Conservation (phyloP, 257 asterid species). For the Hygrophila difformis region DNA sequence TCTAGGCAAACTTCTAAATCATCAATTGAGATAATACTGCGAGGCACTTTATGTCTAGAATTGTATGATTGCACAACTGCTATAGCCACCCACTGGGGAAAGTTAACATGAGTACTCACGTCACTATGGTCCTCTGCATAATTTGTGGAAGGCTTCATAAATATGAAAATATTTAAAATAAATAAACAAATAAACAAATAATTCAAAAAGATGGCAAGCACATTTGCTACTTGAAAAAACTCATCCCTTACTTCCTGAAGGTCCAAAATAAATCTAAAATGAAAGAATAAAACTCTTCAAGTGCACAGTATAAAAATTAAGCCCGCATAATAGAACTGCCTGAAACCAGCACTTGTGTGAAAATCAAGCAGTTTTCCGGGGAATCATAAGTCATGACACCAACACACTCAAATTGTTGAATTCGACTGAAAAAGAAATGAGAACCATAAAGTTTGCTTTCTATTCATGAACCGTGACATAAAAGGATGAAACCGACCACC, state of each 20-base stretch:
- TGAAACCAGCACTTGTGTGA: not conserved
- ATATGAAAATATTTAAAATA: conserved; percentile 16
- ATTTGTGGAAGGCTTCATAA: not conserved
- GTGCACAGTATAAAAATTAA: not conserved
- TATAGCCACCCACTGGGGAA: conserved; percentile 75
- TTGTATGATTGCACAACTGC: conserved; percentile 89
- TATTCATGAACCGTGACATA: too few relatives aligned
- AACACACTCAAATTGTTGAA: not conserved
- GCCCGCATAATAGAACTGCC: not conserved
- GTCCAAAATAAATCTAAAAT: not conserved
- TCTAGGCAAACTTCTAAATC: conserved; percentile 76
- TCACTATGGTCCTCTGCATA: conserved; percentile 45
- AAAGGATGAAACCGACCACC: conserved; percentile 38
- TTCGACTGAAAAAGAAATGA: not conserved
- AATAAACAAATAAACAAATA: too few relatives aligned
- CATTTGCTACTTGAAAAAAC: conserved; percentile 7
- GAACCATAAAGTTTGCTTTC: not conserved
- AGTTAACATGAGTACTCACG: conserved; percentile 24
- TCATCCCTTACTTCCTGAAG: not conserved
- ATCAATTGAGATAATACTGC: conserved; percentile 57
- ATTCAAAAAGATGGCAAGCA: not conserved
- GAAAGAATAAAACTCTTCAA: not conserved
- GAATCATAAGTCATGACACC: too few relatives aligned
- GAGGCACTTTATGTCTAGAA: conserved; percentile 72
- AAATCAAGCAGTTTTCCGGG: too few relatives aligned